phyloP scores from a whole-genome alignment of 768 basidiomycete genomes.

The Boletus tomentosulus region DNA sequence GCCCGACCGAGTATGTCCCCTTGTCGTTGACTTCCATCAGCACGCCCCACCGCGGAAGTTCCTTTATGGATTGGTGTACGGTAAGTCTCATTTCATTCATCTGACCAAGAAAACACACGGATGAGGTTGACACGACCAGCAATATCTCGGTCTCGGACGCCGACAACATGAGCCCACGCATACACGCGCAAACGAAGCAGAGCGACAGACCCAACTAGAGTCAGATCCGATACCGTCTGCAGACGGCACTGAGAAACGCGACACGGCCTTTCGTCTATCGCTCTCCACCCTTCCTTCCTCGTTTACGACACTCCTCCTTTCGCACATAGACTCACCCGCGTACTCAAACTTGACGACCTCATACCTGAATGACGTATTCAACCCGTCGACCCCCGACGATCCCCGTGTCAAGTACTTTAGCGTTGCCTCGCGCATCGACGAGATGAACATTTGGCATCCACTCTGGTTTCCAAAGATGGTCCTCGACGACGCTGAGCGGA shows the following conservation, averaged over 20 bases:
- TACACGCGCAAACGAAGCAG: background rate
- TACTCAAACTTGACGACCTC: slow-evolving; percentile 89
- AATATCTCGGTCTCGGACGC: slow-evolving; percentile 89
- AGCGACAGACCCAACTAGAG: background rate
- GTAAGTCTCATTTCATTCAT: slow-evolving; percentile 39
- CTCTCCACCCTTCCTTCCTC: slow-evolving; percentile 71
- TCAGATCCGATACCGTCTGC: background rate
- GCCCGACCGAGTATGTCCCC: slow-evolving; percentile 78
- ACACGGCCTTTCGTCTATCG: slow-evolving; percentile 41
- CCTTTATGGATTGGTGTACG: slow-evolving; percentile 99
- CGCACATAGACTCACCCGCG: slow-evolving; percentile 91
- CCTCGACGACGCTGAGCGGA: slow-evolving; percentile 77
- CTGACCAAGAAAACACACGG: slow-evolving; percentile 6
- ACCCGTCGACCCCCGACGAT: slow-evolving; percentile 74
- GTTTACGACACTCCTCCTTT: slow-evolving; percentile 82
- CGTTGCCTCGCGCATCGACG: slow-evolving; percentile 71
- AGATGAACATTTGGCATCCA: slow-evolving; percentile 81
- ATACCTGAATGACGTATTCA: slow-evolving; percentile 78
- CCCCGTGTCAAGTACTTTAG: slow-evolving; percentile 88
- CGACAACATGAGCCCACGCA: slow-evolving; percentile 28
- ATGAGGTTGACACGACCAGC: slow-evolving; percentile 40
- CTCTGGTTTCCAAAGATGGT: slow-evolving; percentile 97
- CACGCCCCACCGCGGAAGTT: slow-evolving; percentile 93
- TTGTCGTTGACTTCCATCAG: slow-evolving; percentile 84
- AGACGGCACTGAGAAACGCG: slow-evolving; percentile 21